phyloP scores from a whole-genome alignment of 2,329 filamentous ascomycete species.

The Lasiodiplodia sp. region DNA sequence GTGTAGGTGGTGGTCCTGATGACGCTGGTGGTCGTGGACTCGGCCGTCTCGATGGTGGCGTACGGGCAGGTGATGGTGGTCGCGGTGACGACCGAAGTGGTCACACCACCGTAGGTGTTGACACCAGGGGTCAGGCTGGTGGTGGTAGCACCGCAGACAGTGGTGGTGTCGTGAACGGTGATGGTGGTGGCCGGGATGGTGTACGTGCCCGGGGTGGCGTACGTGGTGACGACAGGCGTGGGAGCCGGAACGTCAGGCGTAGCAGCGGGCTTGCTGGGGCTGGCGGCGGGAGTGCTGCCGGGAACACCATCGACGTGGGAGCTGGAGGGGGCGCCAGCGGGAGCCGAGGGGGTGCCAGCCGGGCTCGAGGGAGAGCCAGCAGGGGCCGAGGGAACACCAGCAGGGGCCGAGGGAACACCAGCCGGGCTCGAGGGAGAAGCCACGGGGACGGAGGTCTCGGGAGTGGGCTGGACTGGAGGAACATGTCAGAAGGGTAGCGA shows the following conservation, averaged over 20 bases:
- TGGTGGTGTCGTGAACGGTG: constrained; percentile 71
- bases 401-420: constrained; percentile 32
- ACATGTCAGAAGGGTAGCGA: neutral
- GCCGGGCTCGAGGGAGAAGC: constrained; percentile 8
- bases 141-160: constrained; percentile 69
- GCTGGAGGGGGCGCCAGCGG: constrained; percentile 3
- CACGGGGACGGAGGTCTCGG: constrained; percentile 8
- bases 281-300: neutral
- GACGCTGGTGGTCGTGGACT: constrained; percentile 68
- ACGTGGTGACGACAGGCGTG: constrained; percentile 59
- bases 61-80: constrained; percentile 76
- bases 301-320: neutral
- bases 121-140: constrained; percentile 69
- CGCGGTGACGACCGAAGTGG: constrained; percentile 70
- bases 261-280: constrained; percentile 37
- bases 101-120: constrained; percentile 75
- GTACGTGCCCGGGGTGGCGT: constrained; percentile 74
- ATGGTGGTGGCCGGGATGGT: constrained; percentile 77
- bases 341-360: neutral
- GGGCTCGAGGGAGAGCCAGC: constrained; percentile 1
- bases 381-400: constrained; percentile 31
- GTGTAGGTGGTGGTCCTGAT: constrained; percentile 75
- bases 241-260: constrained; percentile 37
- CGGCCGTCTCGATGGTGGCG: constrained; percentile 67
- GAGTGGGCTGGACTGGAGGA: constrained; percentile 27